phyloP scores from a whole-genome alignment of 805 yeast species.

The Metschnikowia dekortorum region DNA sequence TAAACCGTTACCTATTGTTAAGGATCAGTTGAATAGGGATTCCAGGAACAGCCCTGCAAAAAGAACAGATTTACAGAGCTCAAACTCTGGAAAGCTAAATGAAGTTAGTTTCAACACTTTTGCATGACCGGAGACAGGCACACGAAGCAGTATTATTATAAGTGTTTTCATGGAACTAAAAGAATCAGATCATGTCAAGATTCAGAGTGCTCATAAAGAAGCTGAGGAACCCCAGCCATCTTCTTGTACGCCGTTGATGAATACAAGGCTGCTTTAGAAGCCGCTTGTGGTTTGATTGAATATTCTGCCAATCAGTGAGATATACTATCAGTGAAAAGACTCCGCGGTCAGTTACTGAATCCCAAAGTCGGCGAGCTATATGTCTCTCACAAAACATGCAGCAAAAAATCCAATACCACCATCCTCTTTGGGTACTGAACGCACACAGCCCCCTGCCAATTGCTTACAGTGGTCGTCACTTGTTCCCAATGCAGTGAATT shows the following conservation, averaged over 20 bases:
- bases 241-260: not conserved
- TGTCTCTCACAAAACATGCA: conserved; percentile 65
- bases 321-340: not conserved
- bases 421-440: conserved; percentile 81
- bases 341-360: not conserved
- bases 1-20: too few species aligned
- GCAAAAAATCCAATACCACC: conserved; percentile 99
- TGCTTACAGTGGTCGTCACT: conserved; percentile 36
- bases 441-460: conserved; percentile 80
- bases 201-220: too few species aligned
- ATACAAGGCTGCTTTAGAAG: not conserved
- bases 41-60: too few species aligned
- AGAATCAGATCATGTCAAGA: too few species aligned
- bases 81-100: too few species aligned
- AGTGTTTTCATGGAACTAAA: too few species aligned
- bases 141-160: too few species aligned
- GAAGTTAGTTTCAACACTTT: too few species aligned
- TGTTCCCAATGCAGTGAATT: conserved; percentile 47
- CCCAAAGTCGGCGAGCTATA: not conserved
- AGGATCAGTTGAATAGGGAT: too few species aligned
- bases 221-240: not conserved
- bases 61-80: too few species aligned
- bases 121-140: too few species aligned
- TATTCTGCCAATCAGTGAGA: not conserved
- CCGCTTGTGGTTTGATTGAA: not conserved